phyloP scores from a whole-genome alignment of 2,329 filamentous ascomycete species.

The Epicoccum nigrum region DNA sequence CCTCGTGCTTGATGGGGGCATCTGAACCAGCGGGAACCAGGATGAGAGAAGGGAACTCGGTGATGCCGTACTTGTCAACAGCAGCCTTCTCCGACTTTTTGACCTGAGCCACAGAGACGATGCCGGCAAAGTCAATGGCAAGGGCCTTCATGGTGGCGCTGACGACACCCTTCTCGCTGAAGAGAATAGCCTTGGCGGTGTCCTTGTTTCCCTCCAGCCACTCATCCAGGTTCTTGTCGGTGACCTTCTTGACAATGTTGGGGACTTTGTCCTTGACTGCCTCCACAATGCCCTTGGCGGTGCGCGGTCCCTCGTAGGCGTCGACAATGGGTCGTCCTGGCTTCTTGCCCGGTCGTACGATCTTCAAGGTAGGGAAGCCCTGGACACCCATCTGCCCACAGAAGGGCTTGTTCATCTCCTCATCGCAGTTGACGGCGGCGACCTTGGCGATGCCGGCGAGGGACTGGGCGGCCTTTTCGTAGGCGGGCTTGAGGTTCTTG shows the following conservation, averaged over 20 bases:
- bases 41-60: constrained; percentile 79
- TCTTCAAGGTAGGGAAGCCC: constrained; percentile 96
- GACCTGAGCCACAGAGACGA: constrained; percentile 80
- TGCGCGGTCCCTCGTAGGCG: constrained; percentile 85
- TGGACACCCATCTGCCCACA: constrained; percentile 86
- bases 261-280: constrained; percentile 86
- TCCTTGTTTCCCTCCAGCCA: constrained; percentile 74
- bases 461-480: constrained; percentile 89
- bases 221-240: constrained; percentile 76
- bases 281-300: constrained; percentile 85
- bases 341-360: constrained; percentile 84
- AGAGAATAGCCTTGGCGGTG: constrained; percentile 83
- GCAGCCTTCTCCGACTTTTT: constrained; percentile 77
- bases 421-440: constrained; percentile 92
- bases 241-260: constrained; percentile 83
- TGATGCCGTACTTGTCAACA: constrained; percentile 75
- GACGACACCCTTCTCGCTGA: constrained; percentile 90
- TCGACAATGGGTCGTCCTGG: constrained; percentile 79
- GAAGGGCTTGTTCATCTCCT: constrained; percentile 86
- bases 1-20: constrained; percentile 75
- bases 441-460: constrained; percentile 94
- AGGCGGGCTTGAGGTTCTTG: constrained; percentile 92
- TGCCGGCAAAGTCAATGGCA: constrained; percentile 87
- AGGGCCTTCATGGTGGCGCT: constrained; percentile 82
- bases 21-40: constrained; percentile 75